Evolutionary conservation across 2,329 filamentous ascomycete species (phyloP).

Genomic region (Diaporthe humulicola): DNA sequence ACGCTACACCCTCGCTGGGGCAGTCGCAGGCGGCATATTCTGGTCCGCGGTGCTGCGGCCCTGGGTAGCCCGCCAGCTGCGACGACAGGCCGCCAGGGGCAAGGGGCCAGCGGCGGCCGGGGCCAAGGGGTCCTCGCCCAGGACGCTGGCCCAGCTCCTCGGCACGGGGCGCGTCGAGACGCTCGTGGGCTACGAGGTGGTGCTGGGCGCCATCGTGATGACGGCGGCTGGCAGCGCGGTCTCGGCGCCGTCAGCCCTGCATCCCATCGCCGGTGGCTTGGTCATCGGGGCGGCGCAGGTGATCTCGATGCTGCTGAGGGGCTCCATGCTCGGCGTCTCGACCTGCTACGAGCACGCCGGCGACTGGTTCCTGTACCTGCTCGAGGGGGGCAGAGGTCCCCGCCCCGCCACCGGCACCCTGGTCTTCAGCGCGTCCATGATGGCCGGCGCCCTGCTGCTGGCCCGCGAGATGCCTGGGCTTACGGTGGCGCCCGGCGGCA

Average conservation of each 20-base stretch:
- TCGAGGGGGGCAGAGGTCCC: conserved; percentile 46
- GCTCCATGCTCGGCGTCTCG: conserved; percentile 71
- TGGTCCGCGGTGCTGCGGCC: conserved; percentile 61
- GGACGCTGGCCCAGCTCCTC: conserved; percentile 53
- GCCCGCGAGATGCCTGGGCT: conserved; percentile 51
- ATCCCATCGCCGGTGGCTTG: conserved; percentile 68
- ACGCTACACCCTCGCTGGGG: conserved; percentile 66
- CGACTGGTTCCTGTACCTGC: conserved; percentile 63
- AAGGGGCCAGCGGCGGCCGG: background rate
- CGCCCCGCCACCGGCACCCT: conserved; percentile 57
- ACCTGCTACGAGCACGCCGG: conserved; percentile 73
- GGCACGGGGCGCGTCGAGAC: conserved; percentile 54
- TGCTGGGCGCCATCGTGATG: conserved; percentile 57
- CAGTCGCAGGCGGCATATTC: conserved; percentile 66
- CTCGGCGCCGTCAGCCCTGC: conserved; percentile 52
- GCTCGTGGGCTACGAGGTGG: conserved; percentile 58
- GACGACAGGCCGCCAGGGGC: background rate
- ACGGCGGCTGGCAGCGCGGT: conserved; percentile 53
- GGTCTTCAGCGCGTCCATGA: conserved; percentile 66
- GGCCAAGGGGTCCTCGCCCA: background rate
- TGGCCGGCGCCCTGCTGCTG: conserved; percentile 57
- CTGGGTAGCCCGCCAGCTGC: conserved; percentile 44
- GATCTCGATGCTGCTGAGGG: conserved; percentile 65
- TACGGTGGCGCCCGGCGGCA: conserved; percentile 45
- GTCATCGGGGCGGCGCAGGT: conserved; percentile 71